Base-by-base conservation (phyloP, 768 basidiomycete species). In the Suillus hirtellus region DNA sequence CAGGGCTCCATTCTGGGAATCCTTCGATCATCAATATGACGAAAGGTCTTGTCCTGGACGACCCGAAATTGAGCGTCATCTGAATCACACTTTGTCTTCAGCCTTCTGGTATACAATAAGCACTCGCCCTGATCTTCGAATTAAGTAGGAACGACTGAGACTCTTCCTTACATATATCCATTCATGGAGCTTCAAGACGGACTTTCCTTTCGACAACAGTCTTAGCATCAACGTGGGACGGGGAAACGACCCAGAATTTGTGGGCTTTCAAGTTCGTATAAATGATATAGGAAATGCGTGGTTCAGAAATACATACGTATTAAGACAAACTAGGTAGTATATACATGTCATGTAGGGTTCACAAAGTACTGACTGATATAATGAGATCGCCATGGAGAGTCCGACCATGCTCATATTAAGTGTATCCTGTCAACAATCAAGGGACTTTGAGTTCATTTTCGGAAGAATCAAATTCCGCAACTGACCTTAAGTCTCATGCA, bases 401-500 rank as follows among this genome's bases (percentile, higher is more conserved):
- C 52, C 31, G 34, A 19, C 10, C 31, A 31, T 34, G 15, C 2
- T 10, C 3, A 49, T 10, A 52, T 52, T 17, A 6, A 47, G 46
- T 21, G n/a, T 2, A 37, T 37, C n/a, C 53, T 54, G n/a, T n/a
- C 53, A 54, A 54, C 12, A 37, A 35, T 54, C 19, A 54, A 35
- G 34, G 34, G 8, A 54, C 53, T 10, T 37, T 53, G 31, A 53
- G 52, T 34, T 19, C 35, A 37, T 21, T 21, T 54, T 37, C 53
- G 53, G n/a, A 5, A 21, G 3, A 54, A 54, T 12, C 19, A 54
- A 37, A 21, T 37, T 21, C 53, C 11, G 52, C 31, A 37, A 37
- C 12, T 38, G 15, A 56, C 37, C 54, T 55, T n/a, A n/a, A n/a
- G n/a, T 56, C 15, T 55, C 55, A 56, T 38, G 15, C 37, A 38